Percentiles rank a stretch among this genome's conserved stretches.
Evolutionary conservation across 1,284 basidiomycete species (phyloP).

Genomic region (Naganishia sp.): DNA sequence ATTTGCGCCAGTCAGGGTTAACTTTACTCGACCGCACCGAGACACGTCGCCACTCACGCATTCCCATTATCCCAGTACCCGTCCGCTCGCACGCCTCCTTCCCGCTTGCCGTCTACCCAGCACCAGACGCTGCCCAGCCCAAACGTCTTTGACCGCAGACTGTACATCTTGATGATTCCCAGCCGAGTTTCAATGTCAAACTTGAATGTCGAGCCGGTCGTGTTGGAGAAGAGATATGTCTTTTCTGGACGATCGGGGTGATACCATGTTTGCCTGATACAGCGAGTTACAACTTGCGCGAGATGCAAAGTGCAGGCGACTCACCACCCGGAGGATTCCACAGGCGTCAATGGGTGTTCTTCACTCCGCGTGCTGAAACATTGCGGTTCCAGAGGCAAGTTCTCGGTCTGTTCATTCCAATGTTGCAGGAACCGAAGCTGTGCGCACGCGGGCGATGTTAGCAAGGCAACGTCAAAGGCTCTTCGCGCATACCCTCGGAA

Average conservation of each 20-base stretch:
- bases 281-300: neutral
- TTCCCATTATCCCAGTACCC: slow-evolving; percentile 50
- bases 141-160: slow-evolving; percentile 45
- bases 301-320: neutral
- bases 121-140: slow-evolving; percentile 49
- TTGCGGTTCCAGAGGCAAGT: slow-evolving; percentile 33
- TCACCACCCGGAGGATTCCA: slow-evolving; percentile 41
- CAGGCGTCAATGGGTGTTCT: slow-evolving; percentile 41
- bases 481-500: slow-evolving; percentile 42
- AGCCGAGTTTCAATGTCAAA: slow-evolving; percentile 47
- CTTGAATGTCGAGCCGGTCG: slow-evolving; percentile 43
- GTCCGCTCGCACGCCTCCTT: slow-evolving; percentile 38
- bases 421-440: slow-evolving; percentile 33
- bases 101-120: slow-evolving; percentile 46
- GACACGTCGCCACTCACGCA: slow-evolving; percentile 37
- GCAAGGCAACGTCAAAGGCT: no score
- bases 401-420: slow-evolving; percentile 25
- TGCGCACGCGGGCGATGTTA: neutral
- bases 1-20: neutral
- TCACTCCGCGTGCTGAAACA: slow-evolving; percentile 34
- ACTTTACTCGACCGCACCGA: neutral
- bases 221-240: slow-evolving; percentile 45
- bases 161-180: slow-evolving; percentile 51
- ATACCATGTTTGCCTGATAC: slow-evolving; percentile 44
- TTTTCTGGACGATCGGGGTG: slow-evolving; percentile 50